Evolutionary conservation across 108 stramenopile genomes (phyloP), one percentile per base, ranked within the genome.

Genomic region (Cyclostephanos tholiformis): DNA sequence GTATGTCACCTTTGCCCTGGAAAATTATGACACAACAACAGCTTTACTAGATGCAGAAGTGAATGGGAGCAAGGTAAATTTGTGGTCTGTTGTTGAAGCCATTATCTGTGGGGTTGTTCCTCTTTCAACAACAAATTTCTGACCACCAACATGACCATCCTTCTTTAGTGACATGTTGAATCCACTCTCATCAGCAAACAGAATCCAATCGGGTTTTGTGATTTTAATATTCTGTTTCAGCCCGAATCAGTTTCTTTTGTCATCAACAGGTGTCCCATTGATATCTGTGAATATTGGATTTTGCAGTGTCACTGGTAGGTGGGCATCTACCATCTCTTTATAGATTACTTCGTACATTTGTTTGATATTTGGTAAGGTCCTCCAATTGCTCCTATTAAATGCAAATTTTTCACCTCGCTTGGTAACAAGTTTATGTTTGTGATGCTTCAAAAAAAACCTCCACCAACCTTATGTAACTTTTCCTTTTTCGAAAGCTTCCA

Each of bases 281-380:
- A 36, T 36, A 36, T 36, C 36, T 36, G 36, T 36, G 36, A 36
- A 36, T 4, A 36, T 36, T 36, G 36, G 36, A 36, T 36, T 36
- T 36, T 36, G 36, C 36, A 36, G 36, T 4, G 36, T 6, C 4
- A 36, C 36, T 36, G 71, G 48, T 8, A 63, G 27, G 4, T 10
- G 12, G 25, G 58, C 74, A 32, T 75, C 65, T 5, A 75, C 65
- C 60, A 72, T 72, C 35, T 63, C 61, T 51, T 48, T 2, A 39
- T 72, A 72, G 8, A 72, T 55, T 4, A 53, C 38, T 63, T 75
- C 55, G 25, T 75, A 65, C 74, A 57, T 58, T 20, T 65, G 41
- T 17, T 57, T 17, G 16, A 73, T 53, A 36, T 73, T 73, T 4
- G 23, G 26, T 39, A 38, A 51, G 16, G 49, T 73, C 50, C 58